Evolutionary conservation across 352 stramenopile genomes (phyloP).

Genomic region (Pythium aphanidermatum): DNA sequence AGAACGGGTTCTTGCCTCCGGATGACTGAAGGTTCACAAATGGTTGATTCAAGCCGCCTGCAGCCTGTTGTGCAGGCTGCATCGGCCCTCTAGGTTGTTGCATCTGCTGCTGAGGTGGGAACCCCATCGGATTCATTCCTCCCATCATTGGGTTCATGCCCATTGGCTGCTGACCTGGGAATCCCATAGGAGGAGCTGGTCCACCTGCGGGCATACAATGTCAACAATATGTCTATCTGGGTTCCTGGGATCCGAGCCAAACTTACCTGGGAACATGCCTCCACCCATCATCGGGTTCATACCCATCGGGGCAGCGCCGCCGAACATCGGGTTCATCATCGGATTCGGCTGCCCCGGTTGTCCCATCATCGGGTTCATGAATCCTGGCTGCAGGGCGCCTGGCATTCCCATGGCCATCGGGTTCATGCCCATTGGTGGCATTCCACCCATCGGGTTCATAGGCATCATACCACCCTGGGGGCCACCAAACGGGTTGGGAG

Average conservation of each 20-base stretch:
- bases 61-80: slow-evolving; percentile 26
- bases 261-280: slow-evolving; percentile 46
- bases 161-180: slow-evolving; percentile 35
- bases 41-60: slow-evolving; percentile 57
- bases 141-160: slow-evolving; percentile 56
- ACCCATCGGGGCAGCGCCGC: slow-evolving; percentile 16
- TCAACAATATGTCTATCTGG: no score
- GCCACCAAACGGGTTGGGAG: slow-evolving; percentile 29
- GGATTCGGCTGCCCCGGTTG: slow-evolving; percentile 21
- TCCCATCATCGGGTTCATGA: slow-evolving; percentile 50
- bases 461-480: slow-evolving; percentile 39
- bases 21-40: slow-evolving; percentile 74
- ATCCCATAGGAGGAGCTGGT: slow-evolving; percentile 35
- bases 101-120: slow-evolving; percentile 39
- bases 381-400: slow-evolving; percentile 18
- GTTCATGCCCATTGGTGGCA: slow-evolving; percentile 38
- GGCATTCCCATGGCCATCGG: slow-evolving; percentile 47
- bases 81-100: slow-evolving; percentile 38
- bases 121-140: slow-evolving; percentile 46
- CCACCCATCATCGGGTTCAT: slow-evolving; percentile 45
- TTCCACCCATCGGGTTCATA: slow-evolving; percentile 27
- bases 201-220: slow-evolving; percentile 14
- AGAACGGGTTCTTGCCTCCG: slow-evolving; percentile 40
- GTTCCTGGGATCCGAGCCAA: no score
- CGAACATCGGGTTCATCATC: slow-evolving; percentile 19